Evolutionary conservation across 805 yeast genomes (phyloP), one percentile per base, ranked within the genome.

Genomic region (Ascoidea asiatica): DNA sequence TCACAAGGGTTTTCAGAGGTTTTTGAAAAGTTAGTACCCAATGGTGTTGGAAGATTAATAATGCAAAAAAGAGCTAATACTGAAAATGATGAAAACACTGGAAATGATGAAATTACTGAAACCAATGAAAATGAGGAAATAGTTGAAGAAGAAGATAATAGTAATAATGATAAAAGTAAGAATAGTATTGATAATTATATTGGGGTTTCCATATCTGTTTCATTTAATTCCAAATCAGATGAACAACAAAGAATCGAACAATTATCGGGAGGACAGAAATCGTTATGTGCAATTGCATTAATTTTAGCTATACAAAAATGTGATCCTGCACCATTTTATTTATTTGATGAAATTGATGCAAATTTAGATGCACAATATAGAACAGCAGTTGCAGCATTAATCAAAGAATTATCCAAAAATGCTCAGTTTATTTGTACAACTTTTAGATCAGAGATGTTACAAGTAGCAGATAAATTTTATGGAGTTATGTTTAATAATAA

Each of bases 351-450:
- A 65, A 82, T 92, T 47, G 98, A 92, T 64, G 97, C 97, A 4
- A 92, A 90, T 53, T 68, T 92, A 50, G 98, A 92, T 62, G 77
- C 95, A 2, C 95, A 85, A 56, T 90, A 89, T 57, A 73, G 98
- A 54, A 73, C 84, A 0, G 77, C 95, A 0, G 95, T 92, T 19
- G 95, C 97, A 0, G 63, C 69, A 33, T 65, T 85, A 67, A 79
- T 92, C 44, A 69, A 75, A 51, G 69, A 73, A 35, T 62, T 89
- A 44, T 75, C 95, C 19, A 40, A 44, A 21, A 62, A 70, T 44
- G 95, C 94, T 13, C 98, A 92, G 61, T 92, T 90, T 56, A 87
- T 92, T 37, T 89, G 97, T 60, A 92, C 98, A 1, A 92, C 98
- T 0, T 92, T 92, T 68, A 70, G 97, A 53, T 86, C 95, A 1